A percentile compares a stretch with the other conserved stretches of the same genome.
phyloP scores from a whole-genome alignment of 352 stramenopile genomes.

The Globisporangium carolinianum region DNA sequence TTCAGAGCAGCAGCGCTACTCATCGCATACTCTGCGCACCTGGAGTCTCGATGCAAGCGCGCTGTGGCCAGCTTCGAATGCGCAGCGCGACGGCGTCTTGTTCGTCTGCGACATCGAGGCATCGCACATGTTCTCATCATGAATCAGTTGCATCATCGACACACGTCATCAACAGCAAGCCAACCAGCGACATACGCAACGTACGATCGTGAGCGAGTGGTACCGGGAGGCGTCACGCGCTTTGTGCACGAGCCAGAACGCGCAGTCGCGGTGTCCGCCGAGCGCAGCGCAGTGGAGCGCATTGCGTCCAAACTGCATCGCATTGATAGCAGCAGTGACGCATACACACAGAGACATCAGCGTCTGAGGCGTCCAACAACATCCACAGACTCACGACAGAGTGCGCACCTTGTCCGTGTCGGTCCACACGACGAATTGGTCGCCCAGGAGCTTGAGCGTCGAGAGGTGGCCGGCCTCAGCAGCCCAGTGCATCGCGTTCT shows the following conservation, averaged over 20 bases:
- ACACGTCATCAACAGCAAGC: background rate
- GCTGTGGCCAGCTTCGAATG: slow-evolving; percentile 81
- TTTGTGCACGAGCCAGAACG: slow-evolving; percentile 78
- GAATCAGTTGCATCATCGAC: background rate
- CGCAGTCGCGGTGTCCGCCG: slow-evolving; percentile 76
- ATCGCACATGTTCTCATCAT: background rate
- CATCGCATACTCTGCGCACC: slow-evolving; percentile 10
- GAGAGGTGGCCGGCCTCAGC: slow-evolving; percentile 70
- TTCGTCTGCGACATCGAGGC: slow-evolving; percentile 41
- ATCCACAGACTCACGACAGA: too few species aligned
- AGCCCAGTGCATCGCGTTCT: slow-evolving; percentile 85
- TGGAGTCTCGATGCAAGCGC: slow-evolving; percentile 68
- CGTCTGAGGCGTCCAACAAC: too few species aligned
- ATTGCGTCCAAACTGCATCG: slow-evolving; percentile 71
- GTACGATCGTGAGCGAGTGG: slow-evolving; percentile 64
- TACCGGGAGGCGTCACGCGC: slow-evolving; percentile 55
- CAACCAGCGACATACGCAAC: background rate
- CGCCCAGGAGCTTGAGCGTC: slow-evolving; percentile 71
- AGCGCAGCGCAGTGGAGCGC: slow-evolving; percentile 74
- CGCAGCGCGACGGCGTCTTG: slow-evolving; percentile 82
- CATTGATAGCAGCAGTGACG: background rate
- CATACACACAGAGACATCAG: background rate
- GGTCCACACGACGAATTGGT: slow-evolving; percentile 73
- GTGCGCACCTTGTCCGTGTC: slow-evolving; percentile 64
- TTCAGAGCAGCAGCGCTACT: background rate